Percentiles rank a stretch among this genome's conserved stretches.
These are phyloP conservation scores for Thermochaetoides thermophila DNA, from an alignment of 495 filamentous ascomycete species.

Conservation along the genomic window DNA sequence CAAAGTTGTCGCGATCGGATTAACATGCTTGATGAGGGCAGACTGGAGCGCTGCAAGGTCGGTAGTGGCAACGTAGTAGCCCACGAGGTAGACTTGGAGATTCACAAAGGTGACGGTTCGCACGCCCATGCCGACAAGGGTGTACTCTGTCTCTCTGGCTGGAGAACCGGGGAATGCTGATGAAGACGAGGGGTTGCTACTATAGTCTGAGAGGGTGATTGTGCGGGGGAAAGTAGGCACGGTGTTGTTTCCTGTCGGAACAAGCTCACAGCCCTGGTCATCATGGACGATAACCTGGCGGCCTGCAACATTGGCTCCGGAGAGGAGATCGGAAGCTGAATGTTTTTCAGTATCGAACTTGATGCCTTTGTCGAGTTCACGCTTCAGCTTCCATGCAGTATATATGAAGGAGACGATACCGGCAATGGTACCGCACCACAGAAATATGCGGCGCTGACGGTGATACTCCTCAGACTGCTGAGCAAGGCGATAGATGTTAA, in stretches of 20 bases:
- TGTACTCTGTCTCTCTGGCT: conserved; percentile 46
- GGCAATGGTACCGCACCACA: conserved; percentile 30
- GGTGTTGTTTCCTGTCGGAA: conserved; percentile 67
- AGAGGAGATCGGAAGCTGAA: too few species aligned
- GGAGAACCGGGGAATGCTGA: conserved; percentile 6
- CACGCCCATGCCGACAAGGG: conserved; percentile 72
- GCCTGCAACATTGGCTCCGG: conserved; percentile 30
- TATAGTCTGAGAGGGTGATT: conserved; percentile 42
- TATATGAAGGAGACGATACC: conserved; percentile 35
- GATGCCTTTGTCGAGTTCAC: conserved; percentile 19
- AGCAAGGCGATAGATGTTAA: conserved; percentile 32
- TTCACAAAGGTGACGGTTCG: conserved; percentile 77
- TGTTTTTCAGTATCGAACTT: too few species aligned
- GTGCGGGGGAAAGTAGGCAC: conserved; percentile 69
- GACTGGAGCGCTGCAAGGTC: conserved; percentile 48
- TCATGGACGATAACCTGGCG: conserved; percentile 42
- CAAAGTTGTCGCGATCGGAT: conserved; percentile 61
- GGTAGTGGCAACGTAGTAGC: conserved; percentile 68
- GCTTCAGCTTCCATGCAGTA: conserved; percentile 26
- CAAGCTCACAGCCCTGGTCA: conserved; percentile 46
- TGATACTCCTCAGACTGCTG: conserved; percentile 26
- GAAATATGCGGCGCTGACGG: conserved; percentile 30
- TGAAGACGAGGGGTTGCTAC: conserved; percentile 11
- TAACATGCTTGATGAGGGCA: conserved; percentile 33
- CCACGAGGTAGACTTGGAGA: conserved; percentile 92